phyloP scores from a whole-genome alignment of 805 yeast genomes.

The Candida nonsorbophila region DNA sequence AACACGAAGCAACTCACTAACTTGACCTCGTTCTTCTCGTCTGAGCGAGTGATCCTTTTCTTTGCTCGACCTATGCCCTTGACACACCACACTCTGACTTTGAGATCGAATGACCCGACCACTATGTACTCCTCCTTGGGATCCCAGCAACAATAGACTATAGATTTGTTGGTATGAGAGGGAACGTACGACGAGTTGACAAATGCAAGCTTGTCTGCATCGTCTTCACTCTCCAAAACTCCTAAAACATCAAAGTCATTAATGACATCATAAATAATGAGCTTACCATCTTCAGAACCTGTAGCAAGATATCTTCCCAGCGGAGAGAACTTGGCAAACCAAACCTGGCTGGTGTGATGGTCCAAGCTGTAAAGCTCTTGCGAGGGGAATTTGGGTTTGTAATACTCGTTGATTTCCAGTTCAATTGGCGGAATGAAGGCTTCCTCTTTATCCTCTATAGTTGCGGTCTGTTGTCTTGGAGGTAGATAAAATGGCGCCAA shows the following conservation, averaged over 20 bases:
- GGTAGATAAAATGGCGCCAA: constrained; percentile 23
- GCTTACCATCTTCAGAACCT: constrained; percentile 62
- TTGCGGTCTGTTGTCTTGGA: constrained; percentile 12
- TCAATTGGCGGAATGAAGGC: constrained; percentile 11
- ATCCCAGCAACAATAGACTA: constrained; percentile 72
- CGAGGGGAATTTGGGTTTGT: constrained; percentile 40
- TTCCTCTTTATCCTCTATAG: constrained; percentile 2
- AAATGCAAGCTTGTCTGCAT: constrained; percentile 21
- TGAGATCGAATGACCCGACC: constrained; percentile 68
- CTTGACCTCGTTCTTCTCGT: constrained; percentile 14
- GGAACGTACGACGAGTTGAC: constrained; percentile 21
- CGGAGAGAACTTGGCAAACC: constrained; percentile 78
- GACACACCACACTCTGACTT: constrained; percentile 66
- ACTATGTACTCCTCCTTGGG: constrained; percentile 62
- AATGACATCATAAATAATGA: constrained; percentile 61
- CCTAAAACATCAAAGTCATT: constrained; percentile 31
- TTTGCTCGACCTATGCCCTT: constrained; percentile 17
- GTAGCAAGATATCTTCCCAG: constrained; percentile 74
- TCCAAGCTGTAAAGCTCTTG: constrained; percentile 40
- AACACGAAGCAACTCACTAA: constrained; percentile 32
- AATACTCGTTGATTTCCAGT: constrained; percentile 8
- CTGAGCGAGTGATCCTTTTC: constrained; percentile 21
- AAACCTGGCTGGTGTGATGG: constrained; percentile 69
- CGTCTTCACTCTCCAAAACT: constrained; percentile 22
- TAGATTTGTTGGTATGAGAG: constrained; percentile 29